Conservation (phyloP, 1,139 yeast species). For the Hansenula lynferdii region DNA sequence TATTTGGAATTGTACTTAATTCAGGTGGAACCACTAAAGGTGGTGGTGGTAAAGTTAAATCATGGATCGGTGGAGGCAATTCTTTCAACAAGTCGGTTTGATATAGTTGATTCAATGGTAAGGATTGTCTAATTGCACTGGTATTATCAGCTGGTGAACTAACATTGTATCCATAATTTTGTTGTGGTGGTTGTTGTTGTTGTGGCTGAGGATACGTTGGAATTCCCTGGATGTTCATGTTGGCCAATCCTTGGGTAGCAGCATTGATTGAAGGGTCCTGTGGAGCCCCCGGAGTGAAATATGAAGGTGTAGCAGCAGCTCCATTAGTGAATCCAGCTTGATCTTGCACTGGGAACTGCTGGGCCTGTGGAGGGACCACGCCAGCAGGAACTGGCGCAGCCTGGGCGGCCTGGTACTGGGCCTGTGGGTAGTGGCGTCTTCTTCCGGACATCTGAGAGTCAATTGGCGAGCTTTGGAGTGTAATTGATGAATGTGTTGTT, state of each 20-base stretch:
- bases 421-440: constrained; percentile 36
- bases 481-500: too few relatives aligned
- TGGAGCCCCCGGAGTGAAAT: constrained; percentile 5
- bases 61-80: constrained; percentile 82
- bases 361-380: too few relatives aligned
- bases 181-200: not conserved
- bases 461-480: too few relatives aligned
- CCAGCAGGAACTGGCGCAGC: constrained; percentile 3
- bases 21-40: constrained; percentile 70
- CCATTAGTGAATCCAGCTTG: too few relatives aligned
- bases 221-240: constrained; percentile 19
- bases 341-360: too few relatives aligned
- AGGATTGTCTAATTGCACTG: constrained; percentile 11
- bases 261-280: constrained; percentile 17
- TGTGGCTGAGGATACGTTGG: constrained; percentile 5
- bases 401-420: constrained; percentile 28
- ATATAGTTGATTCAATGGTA: constrained; percentile 80
- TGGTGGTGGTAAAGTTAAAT: constrained; percentile 87
- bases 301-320: constrained; percentile 6
- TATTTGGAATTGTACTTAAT: constrained; percentile 51
- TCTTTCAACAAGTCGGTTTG: constrained; percentile 82
- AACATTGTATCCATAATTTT: not conserved
- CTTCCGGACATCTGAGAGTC: constrained; percentile 29
- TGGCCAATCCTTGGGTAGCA: constrained; percentile 17
- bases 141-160: constrained; percentile 12